Evolutionary conservation across 495 filamentous ascomycete species (phyloP), one percentile per base, ranked within the genome.

Genomic region (Apodospora peruviana): DNA sequence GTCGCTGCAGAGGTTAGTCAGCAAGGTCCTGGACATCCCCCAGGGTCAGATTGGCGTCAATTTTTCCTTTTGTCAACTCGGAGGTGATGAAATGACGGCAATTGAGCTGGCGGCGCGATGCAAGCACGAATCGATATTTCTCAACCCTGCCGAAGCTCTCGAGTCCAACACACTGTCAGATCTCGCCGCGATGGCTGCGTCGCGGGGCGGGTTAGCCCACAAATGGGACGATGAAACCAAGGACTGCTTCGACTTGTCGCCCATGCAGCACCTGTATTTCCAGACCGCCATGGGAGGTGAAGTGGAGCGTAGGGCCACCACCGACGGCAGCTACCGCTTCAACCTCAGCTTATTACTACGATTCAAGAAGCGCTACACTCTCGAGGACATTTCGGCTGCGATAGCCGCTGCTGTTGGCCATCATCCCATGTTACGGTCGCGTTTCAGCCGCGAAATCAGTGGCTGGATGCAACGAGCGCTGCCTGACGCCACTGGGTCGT

Each of bases 391-490:
- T 3, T 61, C 59, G 1, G 66, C 69, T 14, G 81, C 82, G 1
- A 58, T 85, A 36, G 75, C 83, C 43, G 72, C 74, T 0, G 63
- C 88, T 9, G 73, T 87, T 12, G 67, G 62, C 1, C 79, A 80
- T 5, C 86, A 90, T 48, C 78, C 83, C 4, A 88, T 88, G 86
- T 72, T 90, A n/a, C 73, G 85, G 20, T 77, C 78, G n/a, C 77
- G 85, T 5, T 87, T 85, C 53, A 64, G 56, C 14, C 61, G 67
- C 5, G 49, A 48, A 17, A 43, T 56, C 17, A 54, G 51, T 3
- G 68, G 66, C 0, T 77, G 73, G 74, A 60, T 55, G 45, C 75
- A 78, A 45, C 59, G 52, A 27, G 58, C 68, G 7, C 56, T 70
- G 7, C 56, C 68, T 10, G 63, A 70, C 16, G 57, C 67, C 5